Percentiles rank a stretch among this genome's conserved stretches.
These are phyloP conservation scores for Quercus cerris DNA, from an alignment of 306 rosid genomes.

Conservation along the genomic window DNA sequence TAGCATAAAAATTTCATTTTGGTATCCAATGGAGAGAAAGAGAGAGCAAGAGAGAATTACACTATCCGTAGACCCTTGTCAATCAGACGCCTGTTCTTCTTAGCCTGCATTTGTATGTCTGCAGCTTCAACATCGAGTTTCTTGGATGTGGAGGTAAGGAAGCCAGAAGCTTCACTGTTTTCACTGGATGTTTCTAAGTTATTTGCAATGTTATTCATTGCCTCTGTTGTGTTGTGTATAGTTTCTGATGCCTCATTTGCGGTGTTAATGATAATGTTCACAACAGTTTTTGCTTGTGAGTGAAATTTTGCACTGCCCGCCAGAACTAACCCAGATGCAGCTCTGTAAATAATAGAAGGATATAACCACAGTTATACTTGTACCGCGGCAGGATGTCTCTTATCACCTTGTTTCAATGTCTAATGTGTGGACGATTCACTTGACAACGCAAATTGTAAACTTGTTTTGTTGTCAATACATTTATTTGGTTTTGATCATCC, in stretches of 20 bases:
- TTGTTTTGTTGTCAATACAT: neutral
- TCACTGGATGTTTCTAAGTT: conserved; percentile 29
- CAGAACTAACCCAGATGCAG: conserved; percentile 52
- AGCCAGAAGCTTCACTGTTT: conserved; percentile 12
- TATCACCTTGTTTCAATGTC: too few species aligned
- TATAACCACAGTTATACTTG: neutral
- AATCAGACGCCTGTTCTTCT: conserved; percentile 35
- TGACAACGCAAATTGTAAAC: too few species aligned
- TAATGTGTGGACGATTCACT: too few species aligned
- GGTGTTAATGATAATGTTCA: conserved; percentile 49
- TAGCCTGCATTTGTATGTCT: conserved; percentile 38
- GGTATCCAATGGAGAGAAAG: neutral
- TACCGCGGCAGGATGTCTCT: neutral
- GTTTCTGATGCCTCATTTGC: conserved; percentile 60
- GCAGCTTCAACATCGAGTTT: conserved; percentile 46
- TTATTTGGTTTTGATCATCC: neutral
- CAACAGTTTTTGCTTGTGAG: conserved; percentile 44
- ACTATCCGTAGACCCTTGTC: conserved; percentile 41
- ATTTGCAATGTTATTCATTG: conserved; percentile 31
- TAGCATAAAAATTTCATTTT: neutral
- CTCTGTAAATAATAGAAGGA: conserved; percentile 32
- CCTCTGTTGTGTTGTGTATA: conserved; percentile 52
- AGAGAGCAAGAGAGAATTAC: conserved; percentile 33
- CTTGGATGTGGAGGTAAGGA: conserved; percentile 40
- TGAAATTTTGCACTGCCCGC: conserved; percentile 53